Conservation (phyloP, 2,329 filamentous ascomycete genomes). For the Ramichloridium luteum region DNA sequence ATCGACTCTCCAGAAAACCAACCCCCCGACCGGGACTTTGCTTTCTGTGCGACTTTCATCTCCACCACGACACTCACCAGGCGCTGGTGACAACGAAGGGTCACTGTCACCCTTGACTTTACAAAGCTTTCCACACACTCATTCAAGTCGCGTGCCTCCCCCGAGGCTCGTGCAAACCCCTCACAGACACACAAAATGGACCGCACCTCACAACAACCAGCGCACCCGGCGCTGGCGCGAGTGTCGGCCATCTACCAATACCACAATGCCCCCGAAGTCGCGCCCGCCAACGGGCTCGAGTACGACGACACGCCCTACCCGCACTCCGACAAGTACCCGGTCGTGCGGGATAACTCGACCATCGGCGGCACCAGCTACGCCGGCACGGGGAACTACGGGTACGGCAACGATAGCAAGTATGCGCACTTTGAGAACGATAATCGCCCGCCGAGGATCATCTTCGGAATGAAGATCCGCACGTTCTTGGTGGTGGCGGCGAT, state of each 20-base stretch:
- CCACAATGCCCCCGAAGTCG: slow-evolving; percentile 29
- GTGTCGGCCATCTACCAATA: slow-evolving; percentile 28
- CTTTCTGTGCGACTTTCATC: no score
- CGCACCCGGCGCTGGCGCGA: slow-evolving; percentile 14
- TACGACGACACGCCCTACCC: slow-evolving; percentile 27
- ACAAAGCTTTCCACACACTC: no score
- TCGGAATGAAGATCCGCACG: slow-evolving; percentile 27
- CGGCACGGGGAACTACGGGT: slow-evolving; percentile 10
- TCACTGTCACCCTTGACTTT: no score
- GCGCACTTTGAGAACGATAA: slow-evolving; percentile 14
- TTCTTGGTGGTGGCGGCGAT: slow-evolving; percentile 24
- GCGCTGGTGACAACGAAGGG: no score
- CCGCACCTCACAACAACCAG: no score
- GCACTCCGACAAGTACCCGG: slow-evolving; percentile 27
- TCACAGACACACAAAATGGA: no score
- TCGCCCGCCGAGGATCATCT: slow-evolving; percentile 27
- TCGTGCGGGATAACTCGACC: slow-evolving; percentile 18
- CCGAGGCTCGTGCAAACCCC: no score
- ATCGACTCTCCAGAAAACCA: no score
- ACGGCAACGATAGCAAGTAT: slow-evolving; percentile 13
- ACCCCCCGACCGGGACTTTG: no score
- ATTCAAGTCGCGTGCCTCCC: no score
- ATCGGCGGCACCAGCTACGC: slow-evolving; percentile 12
- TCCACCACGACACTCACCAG: no score
- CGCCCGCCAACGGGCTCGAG: slow-evolving; percentile 27